Percentiles rank a stretch among this genome's conserved stretches.
These are phyloP conservation scores for Aphanomyces stellatus DNA, from an alignment of 352 stramenopile genomes.

Conservation along the genomic window DNA sequence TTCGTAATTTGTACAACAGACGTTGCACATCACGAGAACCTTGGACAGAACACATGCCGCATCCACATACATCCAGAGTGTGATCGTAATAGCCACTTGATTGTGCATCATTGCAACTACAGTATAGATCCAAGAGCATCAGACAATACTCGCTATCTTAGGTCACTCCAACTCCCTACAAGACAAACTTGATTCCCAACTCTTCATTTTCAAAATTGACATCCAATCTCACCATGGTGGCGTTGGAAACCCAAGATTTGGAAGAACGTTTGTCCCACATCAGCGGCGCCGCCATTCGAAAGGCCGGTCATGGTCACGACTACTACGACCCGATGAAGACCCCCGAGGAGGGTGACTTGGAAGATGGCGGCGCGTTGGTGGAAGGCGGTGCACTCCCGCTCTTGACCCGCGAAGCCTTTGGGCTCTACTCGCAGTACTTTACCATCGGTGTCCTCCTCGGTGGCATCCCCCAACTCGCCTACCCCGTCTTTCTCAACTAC, in stretches of 20 bases:
- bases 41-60: too few species aligned
- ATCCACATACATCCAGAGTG: too few species aligned
- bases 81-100: too few species aligned
- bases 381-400: not conserved
- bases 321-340: not conserved
- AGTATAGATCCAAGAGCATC: too few species aligned
- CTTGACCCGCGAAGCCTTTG: slow-evolving; percentile 21
- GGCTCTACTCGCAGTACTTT: slow-evolving; percentile 26
- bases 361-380: not conserved
- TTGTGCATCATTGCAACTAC: too few species aligned
- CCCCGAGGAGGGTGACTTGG: not conserved
- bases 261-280: not conserved
- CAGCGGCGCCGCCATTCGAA: not conserved
- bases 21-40: too few species aligned
- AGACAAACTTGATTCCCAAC: too few species aligned
- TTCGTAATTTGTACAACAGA: too few species aligned
- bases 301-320: not conserved
- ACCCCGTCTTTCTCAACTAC: not conserved
- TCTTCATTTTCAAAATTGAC: too few species aligned
- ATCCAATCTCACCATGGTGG: not conserved
- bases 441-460: slow-evolving; percentile 26
- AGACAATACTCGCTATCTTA: too few species aligned
- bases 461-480: slow-evolving; percentile 15
- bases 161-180: too few species aligned
- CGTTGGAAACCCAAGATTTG: not conserved